These are phyloP conservation scores for Alternaria consortialis DNA, from an alignment of 2,329 filamentous ascomycete genomes.

Conservation along the genomic window DNA sequence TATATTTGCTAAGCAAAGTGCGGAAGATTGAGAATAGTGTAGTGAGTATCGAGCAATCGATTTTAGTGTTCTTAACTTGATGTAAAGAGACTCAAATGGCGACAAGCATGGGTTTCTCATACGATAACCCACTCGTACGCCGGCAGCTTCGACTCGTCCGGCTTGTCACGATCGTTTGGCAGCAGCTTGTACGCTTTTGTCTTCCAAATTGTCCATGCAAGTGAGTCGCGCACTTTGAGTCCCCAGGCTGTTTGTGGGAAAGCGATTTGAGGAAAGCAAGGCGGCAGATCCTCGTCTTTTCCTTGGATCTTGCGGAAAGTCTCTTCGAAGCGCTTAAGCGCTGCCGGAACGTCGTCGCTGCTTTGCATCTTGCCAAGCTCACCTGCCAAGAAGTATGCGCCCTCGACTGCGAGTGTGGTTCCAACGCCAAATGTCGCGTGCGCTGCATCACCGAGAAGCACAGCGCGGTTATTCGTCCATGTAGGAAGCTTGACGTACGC, in stretches of 20 bases:
- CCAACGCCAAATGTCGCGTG: constrained; percentile 46
- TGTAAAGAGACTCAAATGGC: too few species aligned
- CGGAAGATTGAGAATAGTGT: too few species aligned
- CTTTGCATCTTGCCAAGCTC: constrained; percentile 40
- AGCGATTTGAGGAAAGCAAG: constrained; percentile 32
- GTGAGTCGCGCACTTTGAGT: constrained; percentile 21
- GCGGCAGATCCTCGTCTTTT: constrained; percentile 19
- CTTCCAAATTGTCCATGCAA: constrained; percentile 12
- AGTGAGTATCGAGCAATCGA: too few species aligned
- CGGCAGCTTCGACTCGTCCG: constrained; percentile 2
- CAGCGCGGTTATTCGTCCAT: constrained; percentile 60
- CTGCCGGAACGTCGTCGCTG: constrained; percentile 26
- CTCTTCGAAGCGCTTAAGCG: constrained; percentile 35
- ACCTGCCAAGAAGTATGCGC: constrained; percentile 52
- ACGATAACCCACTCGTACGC: constrained; percentile 16
- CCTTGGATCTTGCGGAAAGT: constrained; percentile 26
- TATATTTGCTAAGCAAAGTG: too few species aligned
- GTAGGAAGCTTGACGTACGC: constrained; percentile 56
- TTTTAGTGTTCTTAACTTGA: too few species aligned
- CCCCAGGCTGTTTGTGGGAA: constrained; percentile 46
- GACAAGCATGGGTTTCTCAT: not conserved
- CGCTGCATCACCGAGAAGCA: constrained; percentile 64
- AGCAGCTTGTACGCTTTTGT: constrained; percentile 15
- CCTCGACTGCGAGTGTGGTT: constrained; percentile 48
- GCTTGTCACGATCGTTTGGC: not conserved